A percentile compares a stretch with the other conserved stretches of the same genome.
Evolutionary conservation across 2,329 filamentous ascomycete species (phyloP).

Genomic region (Biscogniauxia mediterranea): DNA sequence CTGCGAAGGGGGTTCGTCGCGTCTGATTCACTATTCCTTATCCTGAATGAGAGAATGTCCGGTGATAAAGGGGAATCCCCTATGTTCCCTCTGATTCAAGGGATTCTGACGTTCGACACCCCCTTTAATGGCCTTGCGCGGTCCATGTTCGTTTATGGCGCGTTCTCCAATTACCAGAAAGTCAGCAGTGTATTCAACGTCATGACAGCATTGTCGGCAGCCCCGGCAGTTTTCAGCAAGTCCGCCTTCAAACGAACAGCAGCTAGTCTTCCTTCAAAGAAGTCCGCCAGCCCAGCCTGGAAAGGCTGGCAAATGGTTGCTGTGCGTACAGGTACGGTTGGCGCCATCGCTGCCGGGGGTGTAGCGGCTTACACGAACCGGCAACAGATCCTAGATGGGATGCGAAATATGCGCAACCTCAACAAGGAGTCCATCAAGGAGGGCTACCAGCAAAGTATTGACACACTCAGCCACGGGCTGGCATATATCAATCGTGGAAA

Average conservation of each 20-base stretch:
- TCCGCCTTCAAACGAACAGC: conserved; percentile 35
- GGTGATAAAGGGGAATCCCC: conserved; percentile 38
- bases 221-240: conserved; percentile 42
- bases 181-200: conserved; percentile 56
- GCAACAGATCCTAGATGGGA: conserved; percentile 57
- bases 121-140: conserved; percentile 69
- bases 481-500: conserved; percentile 58
- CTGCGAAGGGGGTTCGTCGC: conserved; percentile 76
- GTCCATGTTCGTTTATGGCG: conserved; percentile 60
- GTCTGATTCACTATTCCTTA: conserved; percentile 73
- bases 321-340: conserved; percentile 77
- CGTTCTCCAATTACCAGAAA: conserved; percentile 58
- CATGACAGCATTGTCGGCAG: conserved; percentile 53
- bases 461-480: conserved; percentile 50
- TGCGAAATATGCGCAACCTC: conserved; percentile 46
- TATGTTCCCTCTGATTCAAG: conserved; percentile 79
- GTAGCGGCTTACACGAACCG: conserved; percentile 80
- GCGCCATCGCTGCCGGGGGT: conserved; percentile 75
- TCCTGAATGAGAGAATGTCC: conserved; percentile 61
- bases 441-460: conserved; percentile 49
- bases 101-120: conserved; percentile 80
- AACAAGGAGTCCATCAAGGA: conserved; percentile 48
- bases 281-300: conserved; percentile 41
- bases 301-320: conserved; percentile 63
- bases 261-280: conserved; percentile 18